Evolutionary conservation across 1,284 basidiomycete genomes (phyloP).

Genomic region (Sanghuangporus sanghuang): DNA sequence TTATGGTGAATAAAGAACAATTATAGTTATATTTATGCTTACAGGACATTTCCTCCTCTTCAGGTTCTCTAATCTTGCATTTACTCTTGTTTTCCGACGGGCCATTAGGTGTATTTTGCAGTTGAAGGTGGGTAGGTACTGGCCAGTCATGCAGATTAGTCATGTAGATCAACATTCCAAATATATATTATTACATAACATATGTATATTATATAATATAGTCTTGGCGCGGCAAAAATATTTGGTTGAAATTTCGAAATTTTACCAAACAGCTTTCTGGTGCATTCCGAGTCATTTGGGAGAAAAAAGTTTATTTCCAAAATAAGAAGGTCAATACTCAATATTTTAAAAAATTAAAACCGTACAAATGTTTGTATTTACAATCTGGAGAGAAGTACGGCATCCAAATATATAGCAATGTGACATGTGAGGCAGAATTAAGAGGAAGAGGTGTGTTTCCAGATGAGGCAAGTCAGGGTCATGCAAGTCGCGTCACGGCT

Average conservation of each 20-base stretch:
- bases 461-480: neutral
- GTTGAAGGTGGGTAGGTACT: neutral
- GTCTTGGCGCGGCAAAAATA: neutral
- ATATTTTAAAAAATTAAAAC: neutral
- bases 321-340: neutral
- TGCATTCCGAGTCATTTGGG: neutral
- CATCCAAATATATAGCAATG: neutral
- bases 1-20: too few species aligned
- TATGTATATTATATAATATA: neutral
- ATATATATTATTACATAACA: neutral
- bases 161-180: neutral
- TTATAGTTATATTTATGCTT: too few species aligned
- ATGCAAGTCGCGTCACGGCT: neutral
- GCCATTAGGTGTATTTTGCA: too few species aligned
- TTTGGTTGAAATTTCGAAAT: neutral
- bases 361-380: neutral
- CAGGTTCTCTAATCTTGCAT: neutral
- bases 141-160: neutral
- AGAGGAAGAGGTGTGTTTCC: neutral
- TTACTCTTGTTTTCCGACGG: neutral
- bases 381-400: neutral
- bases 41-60: neutral
- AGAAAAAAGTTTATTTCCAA: neutral
- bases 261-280: neutral
- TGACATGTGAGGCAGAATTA: neutral